Percentiles rank a stretch among this genome's conserved stretches.
Evolutionary conservation across 2,329 filamentous ascomycete species (phyloP).

Genomic region (Graphilbum fragrans): DNA sequence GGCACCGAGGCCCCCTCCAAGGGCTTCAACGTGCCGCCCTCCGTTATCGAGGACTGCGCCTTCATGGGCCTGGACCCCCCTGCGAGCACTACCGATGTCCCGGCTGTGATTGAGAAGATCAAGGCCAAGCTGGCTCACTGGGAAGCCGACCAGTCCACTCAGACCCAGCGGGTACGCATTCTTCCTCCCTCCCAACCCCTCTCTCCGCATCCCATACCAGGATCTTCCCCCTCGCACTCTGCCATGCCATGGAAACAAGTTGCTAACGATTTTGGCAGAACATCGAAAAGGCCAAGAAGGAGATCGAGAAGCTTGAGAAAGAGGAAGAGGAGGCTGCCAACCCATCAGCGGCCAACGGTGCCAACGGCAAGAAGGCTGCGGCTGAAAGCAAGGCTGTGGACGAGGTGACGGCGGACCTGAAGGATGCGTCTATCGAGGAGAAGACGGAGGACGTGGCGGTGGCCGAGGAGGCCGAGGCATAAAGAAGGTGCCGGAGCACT

Average conservation of each 20-base stretch:
- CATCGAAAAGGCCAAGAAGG: constrained; percentile 90
- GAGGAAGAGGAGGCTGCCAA: constrained; percentile 36
- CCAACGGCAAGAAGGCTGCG: constrained; percentile 30
- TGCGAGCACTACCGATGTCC: constrained; percentile 72
- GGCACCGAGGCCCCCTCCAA: constrained; percentile 32
- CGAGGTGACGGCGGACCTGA: constrained; percentile 37
- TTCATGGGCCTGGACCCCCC: constrained; percentile 80
- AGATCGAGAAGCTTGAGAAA: constrained; percentile 80
- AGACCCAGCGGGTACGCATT: constrained; percentile 87
- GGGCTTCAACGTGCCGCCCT: constrained; percentile 73
- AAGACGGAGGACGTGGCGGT: constrained; percentile 29
- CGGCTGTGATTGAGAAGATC: constrained; percentile 72
- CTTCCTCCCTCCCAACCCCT: constrained; percentile 8
- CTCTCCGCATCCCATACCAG: too few relatives aligned
- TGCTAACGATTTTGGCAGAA: constrained; percentile 46
- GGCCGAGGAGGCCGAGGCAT: constrained; percentile 5
- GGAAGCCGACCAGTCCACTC: constrained; percentile 79
- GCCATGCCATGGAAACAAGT: constrained; percentile 8
- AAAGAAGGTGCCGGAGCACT: not conserved
- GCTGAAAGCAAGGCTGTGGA: constrained; percentile 35
- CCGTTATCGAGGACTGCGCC: constrained; percentile 81
- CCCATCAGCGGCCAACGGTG: constrained; percentile 26
- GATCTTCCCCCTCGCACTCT: not conserved
- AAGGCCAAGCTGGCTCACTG: constrained; percentile 84
- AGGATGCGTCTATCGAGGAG: constrained; percentile 39